Evolutionary conservation across 805 yeast genomes (phyloP).

Genomic region (Pichia gijzeniarum): DNA sequence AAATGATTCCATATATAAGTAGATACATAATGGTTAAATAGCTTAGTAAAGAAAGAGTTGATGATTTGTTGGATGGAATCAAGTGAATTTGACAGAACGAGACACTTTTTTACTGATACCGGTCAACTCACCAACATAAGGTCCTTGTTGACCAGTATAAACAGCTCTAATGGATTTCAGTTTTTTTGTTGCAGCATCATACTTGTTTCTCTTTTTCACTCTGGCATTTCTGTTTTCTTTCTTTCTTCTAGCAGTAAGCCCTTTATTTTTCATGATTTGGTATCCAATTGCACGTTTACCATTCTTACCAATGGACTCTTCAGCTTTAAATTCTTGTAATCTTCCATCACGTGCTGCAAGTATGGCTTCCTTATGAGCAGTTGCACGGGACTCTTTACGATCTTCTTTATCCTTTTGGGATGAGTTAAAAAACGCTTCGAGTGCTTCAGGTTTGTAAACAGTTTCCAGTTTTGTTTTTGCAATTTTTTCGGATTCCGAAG

Average conservation of each 20-base stretch:
- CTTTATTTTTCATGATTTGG: constrained; percentile 94
- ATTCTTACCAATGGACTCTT: constrained; percentile 59
- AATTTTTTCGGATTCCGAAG: not conserved
- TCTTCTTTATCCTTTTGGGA: constrained; percentile 29
- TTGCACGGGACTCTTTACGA: constrained; percentile 48
- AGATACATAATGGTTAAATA: not conserved
- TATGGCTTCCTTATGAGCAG: constrained; percentile 64
- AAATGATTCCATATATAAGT: not conserved
- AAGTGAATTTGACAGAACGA: constrained; percentile 50
- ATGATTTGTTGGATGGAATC: not conserved
- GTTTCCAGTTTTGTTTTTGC: not conserved
- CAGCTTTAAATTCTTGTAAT: constrained; percentile 50
- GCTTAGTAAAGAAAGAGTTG: not conserved
- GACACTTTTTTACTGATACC: constrained; percentile 95
- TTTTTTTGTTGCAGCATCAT: constrained; percentile 90
- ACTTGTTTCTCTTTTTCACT: constrained; percentile 97
- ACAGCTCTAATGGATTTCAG: constrained; percentile 86
- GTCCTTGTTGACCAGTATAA: constrained; percentile 65
- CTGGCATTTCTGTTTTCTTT: constrained; percentile 93
- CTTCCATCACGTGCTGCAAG: constrained; percentile 82
- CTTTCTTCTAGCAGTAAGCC: constrained; percentile 87
- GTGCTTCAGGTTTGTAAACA: constrained; percentile 3
- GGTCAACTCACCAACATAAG: constrained; percentile 90
- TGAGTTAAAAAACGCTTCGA: constrained; percentile 8
- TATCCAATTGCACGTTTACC: constrained; percentile 94